These are phyloP conservation scores for Lipomyces kockii DNA, from an alignment of 805 yeast species.

Conservation along the genomic window DNA sequence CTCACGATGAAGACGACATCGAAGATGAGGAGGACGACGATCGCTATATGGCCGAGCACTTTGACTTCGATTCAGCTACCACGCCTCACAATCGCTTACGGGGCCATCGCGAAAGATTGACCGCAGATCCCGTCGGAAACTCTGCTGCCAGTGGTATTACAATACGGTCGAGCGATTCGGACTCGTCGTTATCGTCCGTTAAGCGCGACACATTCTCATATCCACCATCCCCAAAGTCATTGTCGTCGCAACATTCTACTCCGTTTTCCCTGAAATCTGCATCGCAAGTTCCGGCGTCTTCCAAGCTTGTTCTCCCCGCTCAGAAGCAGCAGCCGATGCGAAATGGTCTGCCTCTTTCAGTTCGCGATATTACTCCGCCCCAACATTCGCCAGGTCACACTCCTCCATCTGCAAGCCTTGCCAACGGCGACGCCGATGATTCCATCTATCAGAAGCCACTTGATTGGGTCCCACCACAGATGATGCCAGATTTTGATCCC, in stretches of 20 bases:
- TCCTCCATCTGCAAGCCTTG: slow-evolving; percentile 9
- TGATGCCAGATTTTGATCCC: slow-evolving; percentile 34
- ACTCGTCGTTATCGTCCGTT: slow-evolving; percentile 25
- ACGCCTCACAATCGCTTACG: slow-evolving; percentile 6
- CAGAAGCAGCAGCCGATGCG: background rate
- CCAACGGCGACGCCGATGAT: slow-evolving; percentile 3
- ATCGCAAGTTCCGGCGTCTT: background rate
- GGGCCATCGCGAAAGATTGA: background rate
- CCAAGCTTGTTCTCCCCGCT: background rate
- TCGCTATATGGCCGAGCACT: slow-evolving; percentile 30
- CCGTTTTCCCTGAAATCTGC: background rate
- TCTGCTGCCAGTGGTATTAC: slow-evolving; percentile 5
- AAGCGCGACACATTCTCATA: slow-evolving; percentile 22
- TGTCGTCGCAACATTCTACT: slow-evolving; percentile 28
- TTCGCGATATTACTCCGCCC: slow-evolving; percentile 17
- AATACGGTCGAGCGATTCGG: slow-evolving; percentile 28
- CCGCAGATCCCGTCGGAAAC: background rate
- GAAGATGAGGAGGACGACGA: slow-evolving; percentile 28
- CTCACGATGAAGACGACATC: slow-evolving; percentile 28
- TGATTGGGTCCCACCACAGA: slow-evolving; percentile 32
- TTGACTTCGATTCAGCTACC: slow-evolving; percentile 32
- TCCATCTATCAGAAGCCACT: slow-evolving; percentile 20
- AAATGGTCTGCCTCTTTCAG: background rate
- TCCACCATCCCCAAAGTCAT: slow-evolving; percentile 32
- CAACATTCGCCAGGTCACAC: slow-evolving; percentile 21